These are phyloP conservation scores for Phialophora tarda DNA, from an alignment of 2,329 filamentous ascomycete species.

Conservation along the genomic window DNA sequence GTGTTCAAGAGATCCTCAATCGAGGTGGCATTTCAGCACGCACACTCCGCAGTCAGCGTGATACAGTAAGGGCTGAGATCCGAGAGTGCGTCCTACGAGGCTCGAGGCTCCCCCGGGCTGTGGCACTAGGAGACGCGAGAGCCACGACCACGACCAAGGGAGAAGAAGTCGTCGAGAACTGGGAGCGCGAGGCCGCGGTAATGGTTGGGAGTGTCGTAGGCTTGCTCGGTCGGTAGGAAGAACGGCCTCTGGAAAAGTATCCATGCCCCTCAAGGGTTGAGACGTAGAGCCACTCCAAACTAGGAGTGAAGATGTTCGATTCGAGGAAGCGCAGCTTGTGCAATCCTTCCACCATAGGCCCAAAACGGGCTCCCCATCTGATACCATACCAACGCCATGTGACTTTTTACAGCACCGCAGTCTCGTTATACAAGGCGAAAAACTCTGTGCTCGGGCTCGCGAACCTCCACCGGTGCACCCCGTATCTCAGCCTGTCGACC, in stretches of 20 bases:
- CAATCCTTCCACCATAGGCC: not conserved
- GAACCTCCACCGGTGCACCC: not conserved
- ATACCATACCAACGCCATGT: slow-evolving; percentile 16
- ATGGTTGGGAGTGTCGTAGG: slow-evolving; percentile 86
- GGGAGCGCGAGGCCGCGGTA: slow-evolving; percentile 91
- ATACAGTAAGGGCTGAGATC: slow-evolving; percentile 75
- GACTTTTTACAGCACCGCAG: not conserved
- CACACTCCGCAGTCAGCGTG: slow-evolving; percentile 76
- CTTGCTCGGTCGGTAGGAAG: slow-evolving; percentile 46
- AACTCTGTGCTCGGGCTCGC: not conserved
- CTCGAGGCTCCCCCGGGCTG: slow-evolving; percentile 67
- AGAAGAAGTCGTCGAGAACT: slow-evolving; percentile 60
- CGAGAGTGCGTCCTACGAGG: slow-evolving; percentile 82
- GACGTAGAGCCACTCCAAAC: not conserved
- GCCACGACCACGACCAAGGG: slow-evolving; percentile 46
- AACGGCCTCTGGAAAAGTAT: not conserved
- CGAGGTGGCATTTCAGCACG: slow-evolving; percentile 83
- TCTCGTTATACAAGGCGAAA: not conserved
- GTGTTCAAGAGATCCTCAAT: slow-evolving; percentile 82
- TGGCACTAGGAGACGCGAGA: slow-evolving; percentile 52
- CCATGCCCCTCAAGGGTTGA: not conserved
- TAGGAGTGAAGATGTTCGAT: slow-evolving; percentile 13
- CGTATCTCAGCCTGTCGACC: too few relatives aligned
- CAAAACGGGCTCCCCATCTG: not conserved
- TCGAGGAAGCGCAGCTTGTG: slow-evolving; percentile 2